Evolutionary conservation across 148 eudicot genomes (phyloP).

Genomic region (Arbutus unedo): DNA sequence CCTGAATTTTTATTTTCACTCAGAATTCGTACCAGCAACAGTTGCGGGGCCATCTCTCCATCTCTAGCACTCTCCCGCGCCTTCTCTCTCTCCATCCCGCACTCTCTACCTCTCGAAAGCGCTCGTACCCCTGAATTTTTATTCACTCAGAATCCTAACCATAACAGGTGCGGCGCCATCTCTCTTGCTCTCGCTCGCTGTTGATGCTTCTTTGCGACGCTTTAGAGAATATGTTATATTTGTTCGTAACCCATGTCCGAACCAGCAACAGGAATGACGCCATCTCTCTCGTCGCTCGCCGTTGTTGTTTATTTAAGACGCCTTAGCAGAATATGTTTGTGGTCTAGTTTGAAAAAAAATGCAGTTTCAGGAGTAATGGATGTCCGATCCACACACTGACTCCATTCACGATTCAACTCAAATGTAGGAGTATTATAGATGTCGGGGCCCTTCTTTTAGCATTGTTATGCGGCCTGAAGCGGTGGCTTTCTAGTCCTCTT

Average conservation of each 20-base stretch:
- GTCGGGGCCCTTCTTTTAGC: background rate
- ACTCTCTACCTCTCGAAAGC: background rate
- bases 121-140: too few species aligned
- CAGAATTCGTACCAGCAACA: background rate
- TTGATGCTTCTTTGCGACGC: too few species aligned
- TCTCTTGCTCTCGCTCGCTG: too few species aligned
- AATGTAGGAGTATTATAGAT: background rate
- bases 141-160: too few species aligned
- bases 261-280: too few species aligned
- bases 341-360: background rate
- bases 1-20: background rate
- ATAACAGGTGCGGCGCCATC: too few species aligned
- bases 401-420: background rate
- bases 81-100: background rate
- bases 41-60: too few species aligned
- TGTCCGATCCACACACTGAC: slow-evolving; percentile 2
- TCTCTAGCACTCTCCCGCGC: background rate
- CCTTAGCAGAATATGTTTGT: too few species aligned
- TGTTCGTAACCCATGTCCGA: too few species aligned
- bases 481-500: background rate
- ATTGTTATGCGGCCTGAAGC: background rate
- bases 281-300: too few species aligned
- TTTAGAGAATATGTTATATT: too few species aligned
- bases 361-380: background rate
- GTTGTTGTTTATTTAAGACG: too few species aligned